phyloP scores from a whole-genome alignment of 306 rosid species.

The Vigna hirtella region DNA sequence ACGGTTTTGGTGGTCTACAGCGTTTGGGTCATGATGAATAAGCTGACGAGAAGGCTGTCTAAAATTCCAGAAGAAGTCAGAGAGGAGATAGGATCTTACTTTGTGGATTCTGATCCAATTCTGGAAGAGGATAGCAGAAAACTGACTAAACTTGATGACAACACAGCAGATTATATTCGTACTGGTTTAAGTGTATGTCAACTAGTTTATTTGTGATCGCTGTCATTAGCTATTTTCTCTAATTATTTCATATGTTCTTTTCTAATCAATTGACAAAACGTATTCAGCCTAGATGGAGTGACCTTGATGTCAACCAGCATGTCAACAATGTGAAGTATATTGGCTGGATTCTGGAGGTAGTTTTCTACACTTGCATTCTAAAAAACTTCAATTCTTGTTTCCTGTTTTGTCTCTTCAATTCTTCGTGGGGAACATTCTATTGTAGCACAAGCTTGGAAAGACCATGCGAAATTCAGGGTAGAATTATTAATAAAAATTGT shows the following conservation, averaged over 20 bases:
- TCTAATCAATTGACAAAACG: conserved; percentile 28
- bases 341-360: conserved; percentile 99
- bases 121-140: conserved; percentile 93
- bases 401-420: conserved; percentile 3
- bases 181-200: conserved; percentile 78
- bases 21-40: conserved; percentile 99
- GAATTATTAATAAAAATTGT: conserved; percentile 8
- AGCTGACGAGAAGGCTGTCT: conserved; percentile 86
- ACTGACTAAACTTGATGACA: conserved; percentile 79
- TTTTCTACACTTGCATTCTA: conserved; percentile 35
- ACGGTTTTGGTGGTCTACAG: conserved; percentile 58
- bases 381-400: conserved; percentile 14
- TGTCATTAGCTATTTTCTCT: conserved; percentile 17
- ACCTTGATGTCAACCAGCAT: conserved; percentile 94
- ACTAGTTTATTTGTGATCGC: conserved; percentile 21
- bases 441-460: conserved; percentile 3
- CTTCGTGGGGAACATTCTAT: conserved; percentile 11
- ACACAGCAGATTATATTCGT: conserved; percentile 68
- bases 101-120: conserved; percentile 72
- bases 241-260: conserved; percentile 16
- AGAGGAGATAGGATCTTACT: conserved; percentile 85
- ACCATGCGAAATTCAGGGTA: conserved; percentile 7
- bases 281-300: conserved; percentile 93
- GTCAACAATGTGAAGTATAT: conserved; percentile 99
- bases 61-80: conserved; percentile 95